Evolutionary conservation across 1,284 basidiomycete species (phyloP), one percentile per base, ranked within the genome.

Genomic region (Chondrostereum purpureum): DNA sequence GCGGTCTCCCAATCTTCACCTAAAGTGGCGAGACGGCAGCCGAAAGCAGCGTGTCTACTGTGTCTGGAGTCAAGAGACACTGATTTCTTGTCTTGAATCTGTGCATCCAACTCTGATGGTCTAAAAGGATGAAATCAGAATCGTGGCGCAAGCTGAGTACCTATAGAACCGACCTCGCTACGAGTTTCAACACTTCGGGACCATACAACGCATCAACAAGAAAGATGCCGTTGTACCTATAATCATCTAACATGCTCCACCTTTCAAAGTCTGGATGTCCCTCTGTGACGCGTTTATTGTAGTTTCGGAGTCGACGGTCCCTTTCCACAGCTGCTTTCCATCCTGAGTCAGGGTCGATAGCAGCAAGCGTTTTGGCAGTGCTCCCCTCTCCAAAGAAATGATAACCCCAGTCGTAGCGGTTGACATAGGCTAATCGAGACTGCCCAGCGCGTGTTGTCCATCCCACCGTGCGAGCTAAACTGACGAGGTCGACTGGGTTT

Each of bases 141-240:
- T 8, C 8, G 27, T 31, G n/a, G n/a, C 8, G 27, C 8, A 31
- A n/a, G 27, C 8, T n/a, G 8, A 31, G n/a, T 31, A n/a, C 8
- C 8, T 8, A 31, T 8, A n/a, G n/a, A 31, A n/a, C 27, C 6
- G 8, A 47, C 51, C 46, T 22, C 2, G 46, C 46, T 11, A 50
- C 13, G 2, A 45, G 20, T 19, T 50, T 48, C 31, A 48, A 1
- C 0, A 48, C 40, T n/a, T 43, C 41, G 5, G 41, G 14, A 8
- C 43, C 51, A 13, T 44, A 17, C 11, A 19, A 33, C 16, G 51
- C 51, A 35, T 52, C 51, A 4, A 50, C 42, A 14, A 52, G 21
- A 43, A 50, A 52, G 4, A 31, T 39, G 35, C 42, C 47, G 20
- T 45, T 3, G 18, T 22, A 22, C 8, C 10, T 17, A 24, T 50